These are phyloP conservation scores for Athelia sp. DNA, from an alignment of 1,284 basidiomycete species.

Conservation along the genomic window DNA sequence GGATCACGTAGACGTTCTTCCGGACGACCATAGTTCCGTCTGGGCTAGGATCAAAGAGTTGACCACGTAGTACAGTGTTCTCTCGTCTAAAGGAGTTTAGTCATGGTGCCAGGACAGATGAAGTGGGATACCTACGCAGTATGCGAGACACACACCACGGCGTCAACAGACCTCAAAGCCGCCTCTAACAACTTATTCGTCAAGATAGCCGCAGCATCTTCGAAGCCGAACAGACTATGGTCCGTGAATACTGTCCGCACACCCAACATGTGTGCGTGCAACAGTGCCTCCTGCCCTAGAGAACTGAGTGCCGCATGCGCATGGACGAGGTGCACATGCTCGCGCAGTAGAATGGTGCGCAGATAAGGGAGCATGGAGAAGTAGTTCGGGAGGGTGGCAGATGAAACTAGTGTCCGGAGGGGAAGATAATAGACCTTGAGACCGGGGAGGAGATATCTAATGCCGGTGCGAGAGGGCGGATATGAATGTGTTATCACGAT, in stretches of 20 bases:
- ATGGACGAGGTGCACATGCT: constrained; percentile 86
- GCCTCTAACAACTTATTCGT: constrained; percentile 94
- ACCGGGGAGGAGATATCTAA: constrained; percentile 81
- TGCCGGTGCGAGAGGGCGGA: constrained; percentile 77
- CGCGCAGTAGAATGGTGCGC: constrained; percentile 84
- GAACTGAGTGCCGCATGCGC: constrained; percentile 90
- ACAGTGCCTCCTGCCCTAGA: constrained; percentile 88
- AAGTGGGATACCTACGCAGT: constrained; percentile 65
- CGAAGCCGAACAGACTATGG: constrained; percentile 94
- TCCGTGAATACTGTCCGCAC: constrained; percentile 94
- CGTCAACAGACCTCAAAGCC: constrained; percentile 87
- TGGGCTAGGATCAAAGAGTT: constrained; percentile 51
- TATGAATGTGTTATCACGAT: constrained; percentile 95
- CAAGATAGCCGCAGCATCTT: constrained; percentile 92
- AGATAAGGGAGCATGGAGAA: constrained; percentile 90
- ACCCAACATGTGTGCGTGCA: constrained; percentile 83
- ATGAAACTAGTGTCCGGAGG: constrained; percentile 81
- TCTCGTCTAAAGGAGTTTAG: constrained; percentile 57
- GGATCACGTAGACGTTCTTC: constrained; percentile 81
- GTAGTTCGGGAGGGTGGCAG: constrained; percentile 93
- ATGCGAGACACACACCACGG: constrained; percentile 95
- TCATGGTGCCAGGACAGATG: not conserved
- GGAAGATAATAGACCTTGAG: constrained; percentile 97
- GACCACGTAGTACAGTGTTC: constrained; percentile 89
- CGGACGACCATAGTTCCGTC: constrained; percentile 45